Conservation (phyloP, 1,284 basidiomycete genomes). For the Cystobasidium sp. region DNA sequence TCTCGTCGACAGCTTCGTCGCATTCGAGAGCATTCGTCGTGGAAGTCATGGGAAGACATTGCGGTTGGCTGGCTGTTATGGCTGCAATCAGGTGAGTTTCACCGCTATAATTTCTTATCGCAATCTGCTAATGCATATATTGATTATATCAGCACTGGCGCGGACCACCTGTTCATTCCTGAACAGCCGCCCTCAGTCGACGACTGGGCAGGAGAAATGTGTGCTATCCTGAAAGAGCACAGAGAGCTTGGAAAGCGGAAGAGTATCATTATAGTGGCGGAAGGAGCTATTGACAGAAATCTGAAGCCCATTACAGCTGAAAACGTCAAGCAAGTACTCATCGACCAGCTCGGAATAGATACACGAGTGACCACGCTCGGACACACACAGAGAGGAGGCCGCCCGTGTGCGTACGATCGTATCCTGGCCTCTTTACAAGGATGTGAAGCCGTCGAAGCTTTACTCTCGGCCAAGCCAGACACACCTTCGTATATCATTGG, state of each 20-base stretch:
- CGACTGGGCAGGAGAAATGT: conserved; percentile 92
- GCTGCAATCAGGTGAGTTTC: conserved; percentile 78
- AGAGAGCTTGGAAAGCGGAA: conserved; percentile 91
- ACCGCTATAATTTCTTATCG: not conserved
- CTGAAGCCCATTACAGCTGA: conserved; percentile 89
- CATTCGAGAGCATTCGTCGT: conserved; percentile 98
- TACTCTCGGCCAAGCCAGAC: conserved; percentile 84
- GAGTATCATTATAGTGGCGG: conserved; percentile 97
- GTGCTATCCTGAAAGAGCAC: conserved; percentile 84
- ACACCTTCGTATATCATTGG: conserved; percentile 98
- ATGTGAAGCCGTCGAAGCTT: conserved; percentile 86
- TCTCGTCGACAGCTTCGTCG: conserved; percentile 93
- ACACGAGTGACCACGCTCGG: conserved; percentile 97
- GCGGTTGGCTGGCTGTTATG: conserved; percentile 94
- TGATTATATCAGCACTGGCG: conserved; percentile 67
- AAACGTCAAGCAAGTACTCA: conserved; percentile 85
- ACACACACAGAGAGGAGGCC: conserved; percentile 93
- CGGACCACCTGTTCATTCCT: conserved; percentile 96
- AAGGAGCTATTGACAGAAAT: conserved; percentile 86
- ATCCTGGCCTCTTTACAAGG: conserved; percentile 93
- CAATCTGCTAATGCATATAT: conserved; percentile 26
- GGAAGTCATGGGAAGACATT: conserved; percentile 98
- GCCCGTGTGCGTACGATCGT: conserved; percentile 89
- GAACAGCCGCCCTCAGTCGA: conserved; percentile 79
- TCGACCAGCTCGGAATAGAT: conserved; percentile 85